These are phyloP conservation scores for Tagetes erecta DNA, from an alignment of 129 eudicot genomes.

Conservation along the genomic window DNA sequence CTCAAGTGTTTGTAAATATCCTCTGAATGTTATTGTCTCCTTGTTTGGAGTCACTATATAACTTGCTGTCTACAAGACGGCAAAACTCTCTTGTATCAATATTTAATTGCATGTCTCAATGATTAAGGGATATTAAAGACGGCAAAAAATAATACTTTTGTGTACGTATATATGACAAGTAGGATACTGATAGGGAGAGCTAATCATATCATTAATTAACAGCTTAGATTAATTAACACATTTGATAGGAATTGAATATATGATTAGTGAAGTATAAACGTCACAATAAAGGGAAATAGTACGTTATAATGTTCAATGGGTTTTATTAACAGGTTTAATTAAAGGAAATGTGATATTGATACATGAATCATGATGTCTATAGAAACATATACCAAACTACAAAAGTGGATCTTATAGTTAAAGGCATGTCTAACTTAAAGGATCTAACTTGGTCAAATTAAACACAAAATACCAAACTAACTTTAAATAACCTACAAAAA, in stretches of 20 bases:
- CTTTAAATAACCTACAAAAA: neutral
- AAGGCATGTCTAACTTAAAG: neutral
- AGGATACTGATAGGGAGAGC: neutral
- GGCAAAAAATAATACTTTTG: neutral
- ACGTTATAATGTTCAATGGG: no score
- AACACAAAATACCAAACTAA: neutral
- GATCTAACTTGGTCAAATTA: neutral
- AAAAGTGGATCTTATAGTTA: neutral
- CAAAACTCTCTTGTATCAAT: neutral
- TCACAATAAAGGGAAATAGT: no score
- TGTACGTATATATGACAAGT: neutral
- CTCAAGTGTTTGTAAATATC: constrained; percentile 1
- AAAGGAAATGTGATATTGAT: no score
- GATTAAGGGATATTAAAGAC: neutral
- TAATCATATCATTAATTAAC: neutral
- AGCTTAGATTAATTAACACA: neutral
- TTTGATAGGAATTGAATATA: no score
- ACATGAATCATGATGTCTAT: no score
- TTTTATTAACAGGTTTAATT: no score
- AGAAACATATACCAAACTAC: neutral
- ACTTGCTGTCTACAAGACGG: constrained; percentile 9
- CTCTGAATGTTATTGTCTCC: neutral
- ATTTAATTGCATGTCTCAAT: neutral
- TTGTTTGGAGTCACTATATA: constrained; percentile 7
- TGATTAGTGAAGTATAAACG: no score